A percentile compares a stretch with the other conserved stretches of the same genome.
Conservation (phyloP, 352 stramenopile species). For the Thalassiosira livingstoniorum region DNA sequence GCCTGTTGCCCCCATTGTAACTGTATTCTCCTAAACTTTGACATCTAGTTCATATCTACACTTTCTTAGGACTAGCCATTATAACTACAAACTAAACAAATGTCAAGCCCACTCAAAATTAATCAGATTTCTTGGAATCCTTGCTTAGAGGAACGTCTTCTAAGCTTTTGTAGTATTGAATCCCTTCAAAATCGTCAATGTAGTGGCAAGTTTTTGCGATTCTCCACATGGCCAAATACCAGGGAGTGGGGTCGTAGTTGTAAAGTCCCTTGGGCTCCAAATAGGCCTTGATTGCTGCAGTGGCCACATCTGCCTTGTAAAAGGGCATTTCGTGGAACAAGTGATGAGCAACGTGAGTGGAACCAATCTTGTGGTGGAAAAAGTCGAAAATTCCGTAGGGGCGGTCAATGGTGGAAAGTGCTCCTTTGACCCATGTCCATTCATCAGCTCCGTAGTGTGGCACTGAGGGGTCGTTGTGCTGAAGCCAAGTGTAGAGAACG, state of each 20-base stretch:
- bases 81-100: too few species aligned
- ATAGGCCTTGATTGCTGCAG: constrained; percentile 91
- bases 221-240: constrained; percentile 91
- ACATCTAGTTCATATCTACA: too few species aligned
- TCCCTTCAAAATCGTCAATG: constrained; percentile 89
- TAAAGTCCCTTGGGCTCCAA: constrained; percentile 88
- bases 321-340: constrained; percentile 99
- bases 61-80: too few species aligned
- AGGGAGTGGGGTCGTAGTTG: constrained; percentile 93
- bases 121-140: constrained; percentile 52
- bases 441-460: constrained; percentile 93
- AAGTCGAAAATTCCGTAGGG: constrained; percentile 95
- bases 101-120: too few species aligned
- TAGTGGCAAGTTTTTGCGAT: constrained; percentile 94
- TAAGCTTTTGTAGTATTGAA: constrained; percentile 87
- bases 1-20: too few species aligned
- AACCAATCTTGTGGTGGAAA: constrained; percentile 97
- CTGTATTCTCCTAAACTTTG: too few species aligned
- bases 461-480: constrained; percentile 97
- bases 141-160: constrained; percentile 79
- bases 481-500: constrained; percentile 97
- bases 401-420: constrained; percentile 97
- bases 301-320: constrained; percentile 97
- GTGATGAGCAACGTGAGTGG: constrained; percentile 98
- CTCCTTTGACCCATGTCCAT: constrained; percentile 97